Base-by-base conservation (phyloP, 345 rosid species). In the Alliaria petiolata region DNA sequence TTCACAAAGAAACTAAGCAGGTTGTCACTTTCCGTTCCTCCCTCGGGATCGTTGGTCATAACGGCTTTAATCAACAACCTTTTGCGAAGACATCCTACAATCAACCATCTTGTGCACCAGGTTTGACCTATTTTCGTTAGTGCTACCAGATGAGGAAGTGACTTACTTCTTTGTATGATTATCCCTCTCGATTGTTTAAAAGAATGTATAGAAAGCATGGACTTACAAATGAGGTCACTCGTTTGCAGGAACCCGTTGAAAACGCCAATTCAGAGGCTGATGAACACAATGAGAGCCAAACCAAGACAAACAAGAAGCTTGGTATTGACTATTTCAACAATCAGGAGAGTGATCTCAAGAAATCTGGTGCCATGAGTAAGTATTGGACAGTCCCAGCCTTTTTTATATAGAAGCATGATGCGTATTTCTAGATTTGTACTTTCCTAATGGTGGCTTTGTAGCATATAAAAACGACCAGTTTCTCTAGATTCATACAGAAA, bases 1-100 rank as follows among this genome's bases (percentile, higher is more conserved):
- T 95, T 91, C 80, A 83, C 87, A 12, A 95, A 91, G 85, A 91
- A 86, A 78, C 78, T 95, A 77, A 89, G 98, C 80, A 85, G 96
- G 66, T 68, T 95, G 78, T 73, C 90, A 26, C 87, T 91, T 73
- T 81, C 78, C 5, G 86, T 84, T 36, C 92, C 99, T 59, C 96
- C 99, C 17, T 83, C 97, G 3, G 98, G 97, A 75, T 82, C 90
- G 22, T 64, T 95, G 79, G 86, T 88, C 80, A 81, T 91, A 39
- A 82, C 85, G 9, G 98, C 95, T 44, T 79, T 91, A 82, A 84
- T 95, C 79, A 87, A 89, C 80, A 95, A 95, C 82, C 90, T 95
- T 66, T 52, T 95, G 38, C 80, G 96, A 31, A 81, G 91, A 76
- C 95, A 95, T 84, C 96, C 98, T 76, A 83, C 98, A 75, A 89